phyloP scores from a whole-genome alignment of 2,329 filamentous ascomycete genomes.

The Alternaria tenuissima region DNA sequence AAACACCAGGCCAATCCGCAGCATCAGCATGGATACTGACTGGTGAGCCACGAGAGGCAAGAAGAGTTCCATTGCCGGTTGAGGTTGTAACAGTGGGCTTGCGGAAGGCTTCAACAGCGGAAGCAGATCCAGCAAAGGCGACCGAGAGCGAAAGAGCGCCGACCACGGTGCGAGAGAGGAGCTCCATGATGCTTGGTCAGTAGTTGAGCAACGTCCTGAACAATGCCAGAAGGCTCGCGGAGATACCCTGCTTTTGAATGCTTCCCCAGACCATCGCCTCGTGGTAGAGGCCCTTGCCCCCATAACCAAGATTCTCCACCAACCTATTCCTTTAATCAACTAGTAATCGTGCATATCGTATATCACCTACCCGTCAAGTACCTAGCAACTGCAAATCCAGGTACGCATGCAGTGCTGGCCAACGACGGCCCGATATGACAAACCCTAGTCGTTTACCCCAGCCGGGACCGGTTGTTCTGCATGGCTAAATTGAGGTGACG shows the following conservation, averaged over 20 bases:
- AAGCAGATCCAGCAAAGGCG: conserved; percentile 28
- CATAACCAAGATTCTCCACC: conserved; percentile 2
- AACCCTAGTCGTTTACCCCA: conserved; percentile 14
- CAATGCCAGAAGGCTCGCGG: conserved; percentile 7
- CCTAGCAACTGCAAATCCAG: conserved; percentile 11
- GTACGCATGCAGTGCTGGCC: conserved; percentile 17
- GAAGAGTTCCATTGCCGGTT: conserved; percentile 50
- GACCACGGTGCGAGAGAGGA: conserved; percentile 37
- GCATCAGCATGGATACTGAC: conserved; percentile 47
- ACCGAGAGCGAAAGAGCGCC: conserved; percentile 36
- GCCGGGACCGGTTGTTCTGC: conserved; percentile 38
- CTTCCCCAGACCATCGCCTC: conserved; percentile 6
- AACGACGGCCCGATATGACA: conserved; percentile 33
- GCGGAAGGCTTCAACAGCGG: conserved; percentile 54
- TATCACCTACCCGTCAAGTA: conserved; percentile 3
- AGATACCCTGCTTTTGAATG: conserved; percentile 24
- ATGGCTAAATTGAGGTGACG: conserved; percentile 38
- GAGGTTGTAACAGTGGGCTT: conserved; percentile 59
- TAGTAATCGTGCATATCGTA: conserved; percentile 19
- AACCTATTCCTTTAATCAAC: conserved; percentile 30
- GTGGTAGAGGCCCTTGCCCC: conserved; percentile 19
- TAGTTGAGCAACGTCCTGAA: conserved; percentile 16
- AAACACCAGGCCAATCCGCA: conserved; percentile 71
- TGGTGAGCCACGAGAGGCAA: conserved; percentile 41
- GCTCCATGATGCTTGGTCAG: conserved; percentile 36